Evolutionary conservation across 352 stramenopile species (phyloP).

Genomic region (Pythium rishiriense): DNA sequence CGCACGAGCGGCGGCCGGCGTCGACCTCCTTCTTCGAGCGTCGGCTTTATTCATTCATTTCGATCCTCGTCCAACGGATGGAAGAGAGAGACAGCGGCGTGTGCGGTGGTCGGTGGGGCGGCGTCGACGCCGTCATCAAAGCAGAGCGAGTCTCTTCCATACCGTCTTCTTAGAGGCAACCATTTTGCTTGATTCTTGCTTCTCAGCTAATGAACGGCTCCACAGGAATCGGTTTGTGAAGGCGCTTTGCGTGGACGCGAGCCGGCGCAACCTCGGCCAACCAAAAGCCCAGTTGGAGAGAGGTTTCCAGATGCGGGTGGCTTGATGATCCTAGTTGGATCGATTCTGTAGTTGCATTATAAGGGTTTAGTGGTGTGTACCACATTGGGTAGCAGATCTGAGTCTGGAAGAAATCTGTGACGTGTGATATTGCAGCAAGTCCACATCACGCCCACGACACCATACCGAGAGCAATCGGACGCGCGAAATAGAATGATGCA

Average conservation of each 20-base stretch:
- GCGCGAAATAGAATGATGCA: too few relatives aligned
- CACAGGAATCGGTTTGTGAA: slow-evolving; percentile 44
- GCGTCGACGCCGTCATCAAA: slow-evolving; percentile 5
- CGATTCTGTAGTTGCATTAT: slow-evolving; percentile 2
- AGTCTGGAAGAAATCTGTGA: background rate
- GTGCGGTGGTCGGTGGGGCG: background rate
- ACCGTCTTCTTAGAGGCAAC: slow-evolving; percentile 92
- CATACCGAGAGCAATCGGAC: too few relatives aligned
- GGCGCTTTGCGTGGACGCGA: slow-evolving; percentile 3
- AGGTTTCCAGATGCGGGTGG: slow-evolving; percentile 3
- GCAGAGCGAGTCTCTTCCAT: slow-evolving; percentile 48
- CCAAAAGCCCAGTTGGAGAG: slow-evolving; percentile 14
- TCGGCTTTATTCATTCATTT: slow-evolving; percentile 19
- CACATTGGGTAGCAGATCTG: slow-evolving; percentile 6
- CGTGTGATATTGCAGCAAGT: too few relatives aligned
- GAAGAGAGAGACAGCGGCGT: slow-evolving; percentile 36
- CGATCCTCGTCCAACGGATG: slow-evolving; percentile 64
- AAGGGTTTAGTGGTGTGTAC: background rate
- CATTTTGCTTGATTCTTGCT: slow-evolving; percentile 80
- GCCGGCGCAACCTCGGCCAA: slow-evolving; percentile 16
- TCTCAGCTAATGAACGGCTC: slow-evolving; percentile 67
- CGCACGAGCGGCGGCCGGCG: too few relatives aligned
- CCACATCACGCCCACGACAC: too few relatives aligned
- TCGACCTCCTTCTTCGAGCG: background rate
- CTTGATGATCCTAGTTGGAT: background rate